Conservation (phyloP, 805 yeast genomes). For the Metschnikowia noctiluminum region DNA sequence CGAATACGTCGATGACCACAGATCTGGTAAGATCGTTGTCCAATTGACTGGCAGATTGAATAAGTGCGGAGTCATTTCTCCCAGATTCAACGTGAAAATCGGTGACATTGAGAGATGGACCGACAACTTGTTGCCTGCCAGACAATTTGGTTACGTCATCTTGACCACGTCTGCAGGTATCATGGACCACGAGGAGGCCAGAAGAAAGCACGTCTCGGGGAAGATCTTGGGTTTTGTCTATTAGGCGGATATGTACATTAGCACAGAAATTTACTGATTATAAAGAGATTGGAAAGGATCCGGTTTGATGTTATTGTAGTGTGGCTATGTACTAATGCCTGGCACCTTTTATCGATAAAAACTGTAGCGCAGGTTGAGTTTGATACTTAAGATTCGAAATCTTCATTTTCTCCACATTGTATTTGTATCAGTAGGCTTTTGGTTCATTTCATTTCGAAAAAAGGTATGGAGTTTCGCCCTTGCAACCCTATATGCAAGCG, state of each 20-base stretch:
- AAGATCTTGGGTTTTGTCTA: conserved; percentile 97
- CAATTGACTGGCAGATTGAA: conserved; percentile 34
- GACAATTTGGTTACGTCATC: conserved; percentile 98
- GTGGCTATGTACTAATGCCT: no score
- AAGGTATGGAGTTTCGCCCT: no score
- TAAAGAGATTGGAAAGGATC: neutral
- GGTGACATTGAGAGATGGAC: conserved; percentile 98
- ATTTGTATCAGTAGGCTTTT: no score
- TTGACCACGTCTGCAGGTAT: conserved; percentile 99
- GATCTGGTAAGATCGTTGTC: conserved; percentile 36
- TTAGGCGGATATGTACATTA: conserved; percentile 37
- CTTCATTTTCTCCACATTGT: no score
- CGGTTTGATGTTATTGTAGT: no score
- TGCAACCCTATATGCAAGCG: no score
- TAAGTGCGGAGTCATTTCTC: conserved; percentile 98
- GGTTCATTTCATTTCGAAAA: no score
- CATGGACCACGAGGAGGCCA: conserved; percentile 99
- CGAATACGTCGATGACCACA: conserved; percentile 37
- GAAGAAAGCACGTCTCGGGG: conserved; percentile 99
- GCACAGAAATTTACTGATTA: neutral
- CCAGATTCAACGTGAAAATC: conserved; percentile 96
- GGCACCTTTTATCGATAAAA: no score
- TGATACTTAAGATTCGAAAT: no score
- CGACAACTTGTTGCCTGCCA: conserved; percentile 95
- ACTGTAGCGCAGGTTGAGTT: no score